Evolutionary conservation across 116 monocot species (phyloP), one percentile per base, ranked within the genome.

Genomic region (Papilionanthe hybrid): DNA sequence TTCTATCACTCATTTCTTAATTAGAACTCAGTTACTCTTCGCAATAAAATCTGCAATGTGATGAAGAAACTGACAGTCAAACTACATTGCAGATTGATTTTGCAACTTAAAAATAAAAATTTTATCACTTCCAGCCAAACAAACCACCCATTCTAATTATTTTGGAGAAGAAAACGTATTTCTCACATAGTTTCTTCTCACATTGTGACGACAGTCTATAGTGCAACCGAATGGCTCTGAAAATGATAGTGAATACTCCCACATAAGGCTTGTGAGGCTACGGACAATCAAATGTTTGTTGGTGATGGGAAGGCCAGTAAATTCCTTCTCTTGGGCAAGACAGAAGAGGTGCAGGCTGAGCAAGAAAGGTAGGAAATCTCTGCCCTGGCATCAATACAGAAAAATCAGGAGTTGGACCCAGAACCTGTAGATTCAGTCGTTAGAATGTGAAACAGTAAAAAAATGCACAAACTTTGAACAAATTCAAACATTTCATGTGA

Each of bases 381-480:
- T 91, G 82, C 71, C 91, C 91, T 15, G 91, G 88, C 91, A 91
- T 91, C 77, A 88, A 17, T 19, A 91, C 91, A 0, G 87, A 84
- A 6, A 82, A 63, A 55, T 88, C 82, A 18, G 72, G 81, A 55
- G 32, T 17, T 20, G 43, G 67, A 42, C 49, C 41, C 42, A 32
- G 37, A 12, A 78, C 79, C 87, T 87, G 17, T 53, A 15, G 15
- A 50, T 50, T 50, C 50, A 50, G 12, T 13, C 15, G 50, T 50
- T 15, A 50, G 15, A 15, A 50, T 50, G 1, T 45, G 10, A 8
- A 45, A 7, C 45, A 45, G 45, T 45, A 45, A 45, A 45, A 45
- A 10, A 45, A 10, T 45, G 15, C 50, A 13, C 13, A 50, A 48
- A 4, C 17, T 50, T 12, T 48, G 12, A 50, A 50, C 50, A 12